Percentiles rank a stretch among this genome's conserved stretches.
These are phyloP conservation scores for Yarrowia sp. DNA, from an alignment of 805 yeast genomes.

Conservation along the genomic window DNA sequence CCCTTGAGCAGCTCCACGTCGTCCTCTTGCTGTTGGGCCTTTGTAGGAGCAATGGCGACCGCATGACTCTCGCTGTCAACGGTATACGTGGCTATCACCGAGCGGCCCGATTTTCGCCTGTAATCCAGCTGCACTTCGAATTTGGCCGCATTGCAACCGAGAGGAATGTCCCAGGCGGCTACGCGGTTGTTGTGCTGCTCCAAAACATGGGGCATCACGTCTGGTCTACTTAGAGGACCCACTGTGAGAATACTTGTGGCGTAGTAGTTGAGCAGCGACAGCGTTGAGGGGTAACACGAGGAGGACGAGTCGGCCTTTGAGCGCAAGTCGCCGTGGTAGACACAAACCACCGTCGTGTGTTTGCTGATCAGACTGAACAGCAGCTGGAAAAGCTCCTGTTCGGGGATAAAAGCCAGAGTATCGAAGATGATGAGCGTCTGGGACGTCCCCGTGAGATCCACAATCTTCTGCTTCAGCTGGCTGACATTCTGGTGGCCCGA, in stretches of 20 bases:
- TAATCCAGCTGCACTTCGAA: slow-evolving; percentile 65
- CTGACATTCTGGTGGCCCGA: slow-evolving; percentile 37
- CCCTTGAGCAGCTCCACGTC: slow-evolving; percentile 64
- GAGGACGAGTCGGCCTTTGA: slow-evolving; percentile 5
- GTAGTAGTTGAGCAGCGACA: slow-evolving; percentile 66
- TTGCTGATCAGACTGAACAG: slow-evolving; percentile 60
- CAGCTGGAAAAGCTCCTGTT: slow-evolving; percentile 57
- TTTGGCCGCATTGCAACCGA: slow-evolving; percentile 56
- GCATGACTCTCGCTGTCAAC: slow-evolving; percentile 58
- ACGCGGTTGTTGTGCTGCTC: slow-evolving; percentile 57
- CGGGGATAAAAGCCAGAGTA: slow-evolving; percentile 66
- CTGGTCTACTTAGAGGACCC: slow-evolving; percentile 53
- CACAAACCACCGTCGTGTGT: slow-evolving; percentile 55
- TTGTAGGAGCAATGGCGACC: slow-evolving; percentile 46
- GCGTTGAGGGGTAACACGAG: slow-evolving; percentile 60
- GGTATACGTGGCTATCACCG: slow-evolving; percentile 61
- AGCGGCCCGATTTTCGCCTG: slow-evolving; percentile 85
- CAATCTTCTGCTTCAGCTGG: slow-evolving; percentile 44
- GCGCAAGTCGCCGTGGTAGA: slow-evolving; percentile 52
- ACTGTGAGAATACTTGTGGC: slow-evolving; percentile 77
- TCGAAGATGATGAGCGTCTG: slow-evolving; percentile 63
- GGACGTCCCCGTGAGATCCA: slow-evolving; percentile 41
- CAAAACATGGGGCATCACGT: slow-evolving; percentile 45
- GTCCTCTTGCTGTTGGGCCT: slow-evolving; percentile 50
- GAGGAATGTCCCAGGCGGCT: slow-evolving; percentile 57